phyloP scores from a whole-genome alignment of 2,329 filamentous ascomycete genomes.

The Arthroderma sp. region DNA sequence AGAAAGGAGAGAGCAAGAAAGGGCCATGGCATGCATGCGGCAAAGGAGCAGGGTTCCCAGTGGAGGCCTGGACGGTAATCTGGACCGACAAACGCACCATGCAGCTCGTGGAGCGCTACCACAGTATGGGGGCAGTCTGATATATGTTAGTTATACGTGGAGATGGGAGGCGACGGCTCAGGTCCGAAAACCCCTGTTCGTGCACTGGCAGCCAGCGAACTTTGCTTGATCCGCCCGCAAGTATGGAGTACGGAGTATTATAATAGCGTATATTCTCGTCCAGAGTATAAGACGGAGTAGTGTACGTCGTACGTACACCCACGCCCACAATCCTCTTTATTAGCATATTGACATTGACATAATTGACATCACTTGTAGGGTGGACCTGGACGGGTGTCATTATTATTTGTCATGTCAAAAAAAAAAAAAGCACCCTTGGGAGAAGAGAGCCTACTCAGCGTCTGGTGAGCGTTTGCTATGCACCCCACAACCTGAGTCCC shows the following conservation, averaged over 20 bases:
- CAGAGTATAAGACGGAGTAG: no score
- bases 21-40: conserved; percentile 3
- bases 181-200: neutral
- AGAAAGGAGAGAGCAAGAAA: neutral
- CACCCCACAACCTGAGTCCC: conserved; percentile 1
- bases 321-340: neutral
- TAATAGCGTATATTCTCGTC: no score
- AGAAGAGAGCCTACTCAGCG: no score
- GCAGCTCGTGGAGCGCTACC: conserved; percentile 4
- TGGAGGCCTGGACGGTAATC: conserved; percentile 2
- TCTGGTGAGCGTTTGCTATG: no score
- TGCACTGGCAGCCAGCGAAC: neutral
- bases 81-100: conserved; percentile 3
- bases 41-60: conserved; percentile 1
- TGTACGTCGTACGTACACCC: no score
- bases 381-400: neutral
- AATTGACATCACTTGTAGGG: neutral
- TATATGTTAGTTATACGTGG: conserved; percentile 1
- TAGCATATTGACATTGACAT: neutral
- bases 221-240: neutral
- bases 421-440: no score
- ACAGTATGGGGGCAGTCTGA: conserved; percentile 1
- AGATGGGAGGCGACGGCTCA: neutral
- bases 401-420: neutral
- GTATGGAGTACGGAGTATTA: neutral